phyloP scores from a whole-genome alignment of 2,329 filamentous ascomycete genomes.

The Paraphoma sp. region DNA sequence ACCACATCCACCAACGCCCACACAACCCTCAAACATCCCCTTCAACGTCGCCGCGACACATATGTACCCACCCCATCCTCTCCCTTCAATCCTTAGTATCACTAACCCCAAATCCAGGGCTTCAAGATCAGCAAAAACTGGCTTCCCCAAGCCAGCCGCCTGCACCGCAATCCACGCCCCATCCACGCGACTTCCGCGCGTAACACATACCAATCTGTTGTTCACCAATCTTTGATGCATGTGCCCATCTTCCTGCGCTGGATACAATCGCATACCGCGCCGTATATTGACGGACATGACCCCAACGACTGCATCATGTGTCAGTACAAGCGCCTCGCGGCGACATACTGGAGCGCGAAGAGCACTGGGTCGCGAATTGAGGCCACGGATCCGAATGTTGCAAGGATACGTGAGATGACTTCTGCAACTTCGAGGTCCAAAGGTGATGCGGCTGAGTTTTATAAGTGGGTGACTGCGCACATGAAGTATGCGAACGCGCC shows the following conservation, averaged over 20 bases:
- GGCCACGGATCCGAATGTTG: background rate
- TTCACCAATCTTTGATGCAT: constrained; percentile 12
- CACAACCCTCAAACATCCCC: background rate
- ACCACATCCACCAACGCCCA: background rate
- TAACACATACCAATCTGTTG: constrained; percentile 4
- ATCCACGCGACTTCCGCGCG: background rate
- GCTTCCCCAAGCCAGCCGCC: background rate
- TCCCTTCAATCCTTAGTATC: background rate
- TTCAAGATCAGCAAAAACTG: constrained; percentile 1
- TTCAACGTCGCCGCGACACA: constrained; percentile 1
- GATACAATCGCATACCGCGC: constrained; percentile 1
- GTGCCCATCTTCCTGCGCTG: constrained; percentile 11
- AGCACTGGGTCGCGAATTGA: background rate
- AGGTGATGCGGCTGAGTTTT: constrained; percentile 2
- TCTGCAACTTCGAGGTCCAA: background rate
- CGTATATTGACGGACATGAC: background rate
- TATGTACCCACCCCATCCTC: background rate
- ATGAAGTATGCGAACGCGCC: background rate
- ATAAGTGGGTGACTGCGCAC: constrained; percentile 2
- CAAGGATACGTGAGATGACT: background rate
- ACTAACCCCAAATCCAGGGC: background rate
- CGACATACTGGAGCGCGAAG: constrained; percentile 1
- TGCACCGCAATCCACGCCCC: background rate
- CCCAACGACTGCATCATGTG: constrained; percentile 1
- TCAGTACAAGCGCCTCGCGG: background rate